Evolutionary conservation across 1,139 yeast species (phyloP).

Genomic region (Suhomyces atakaporum): DNA sequence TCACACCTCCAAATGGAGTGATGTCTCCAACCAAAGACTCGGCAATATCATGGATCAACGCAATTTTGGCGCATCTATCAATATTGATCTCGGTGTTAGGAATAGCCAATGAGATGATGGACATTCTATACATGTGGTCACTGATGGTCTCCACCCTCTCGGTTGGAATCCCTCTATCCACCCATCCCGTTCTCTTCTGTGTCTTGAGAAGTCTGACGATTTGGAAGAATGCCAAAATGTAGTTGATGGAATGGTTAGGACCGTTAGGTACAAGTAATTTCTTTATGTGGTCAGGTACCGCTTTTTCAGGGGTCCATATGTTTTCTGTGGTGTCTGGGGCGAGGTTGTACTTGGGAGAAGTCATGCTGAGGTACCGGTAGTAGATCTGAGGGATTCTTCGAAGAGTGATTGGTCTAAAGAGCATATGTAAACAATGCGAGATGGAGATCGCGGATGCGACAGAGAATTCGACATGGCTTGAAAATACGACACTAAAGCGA

Average conservation of each 20-base stretch:
- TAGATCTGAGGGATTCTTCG: not conserved
- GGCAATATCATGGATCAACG: constrained; percentile 91
- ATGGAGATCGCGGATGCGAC: not conserved
- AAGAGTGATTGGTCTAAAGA: not conserved
- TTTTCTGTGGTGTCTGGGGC: constrained; percentile 20
- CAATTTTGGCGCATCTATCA: constrained; percentile 75
- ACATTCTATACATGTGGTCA: constrained; percentile 98
- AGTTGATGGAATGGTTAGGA: constrained; percentile 36
- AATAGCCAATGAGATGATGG: constrained; percentile 74
- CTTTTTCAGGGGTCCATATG: constrained; percentile 61
- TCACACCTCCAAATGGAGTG: constrained; percentile 79
- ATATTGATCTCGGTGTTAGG: constrained; percentile 40
- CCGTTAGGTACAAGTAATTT: constrained; percentile 36
- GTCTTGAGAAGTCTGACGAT: constrained; percentile 73
- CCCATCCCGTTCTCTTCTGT: constrained; percentile 93
- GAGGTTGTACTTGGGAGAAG: constrained; percentile 5
- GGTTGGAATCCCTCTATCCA: constrained; percentile 65
- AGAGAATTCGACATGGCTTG: not conserved
- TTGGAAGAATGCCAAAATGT: constrained; percentile 71
- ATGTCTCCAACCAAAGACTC: constrained; percentile 94
- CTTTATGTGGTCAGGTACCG: constrained; percentile 55
- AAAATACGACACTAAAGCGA: constrained; percentile 1
- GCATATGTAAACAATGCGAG: constrained; percentile 5
- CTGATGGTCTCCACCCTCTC: constrained; percentile 68
- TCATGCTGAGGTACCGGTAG: constrained; percentile 3